phyloP scores from a whole-genome alignment of 1,284 basidiomycete species.

The Heliocybe sulcata region DNA sequence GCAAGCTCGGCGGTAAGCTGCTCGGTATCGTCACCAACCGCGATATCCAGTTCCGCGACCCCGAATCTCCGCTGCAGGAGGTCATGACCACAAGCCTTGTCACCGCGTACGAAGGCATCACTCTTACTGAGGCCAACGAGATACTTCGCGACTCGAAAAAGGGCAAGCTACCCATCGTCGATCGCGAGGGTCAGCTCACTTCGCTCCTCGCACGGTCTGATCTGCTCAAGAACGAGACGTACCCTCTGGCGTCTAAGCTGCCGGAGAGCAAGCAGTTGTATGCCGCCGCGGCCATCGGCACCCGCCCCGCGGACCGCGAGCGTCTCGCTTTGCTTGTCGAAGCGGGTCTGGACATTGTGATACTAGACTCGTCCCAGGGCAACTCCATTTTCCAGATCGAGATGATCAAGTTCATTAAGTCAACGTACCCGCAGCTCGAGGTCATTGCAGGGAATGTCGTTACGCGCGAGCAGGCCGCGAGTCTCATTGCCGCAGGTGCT shows the following conservation, averaged over 20 bases:
- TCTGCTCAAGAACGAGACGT: conserved; percentile 97
- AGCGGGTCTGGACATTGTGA: conserved; percentile 92
- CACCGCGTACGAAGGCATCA: conserved; percentile 80
- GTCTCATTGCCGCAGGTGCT: conserved; percentile 90
- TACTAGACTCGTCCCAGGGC: conserved; percentile 95
- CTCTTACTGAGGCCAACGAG: conserved; percentile 88
- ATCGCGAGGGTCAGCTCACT: conserved; percentile 67
- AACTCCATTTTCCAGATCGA: conserved; percentile 94
- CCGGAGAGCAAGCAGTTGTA: conserved; percentile 94
- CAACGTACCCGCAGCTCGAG: conserved; percentile 77
- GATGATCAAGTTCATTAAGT: conserved; percentile 94
- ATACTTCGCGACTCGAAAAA: conserved; percentile 97
- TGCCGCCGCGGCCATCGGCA: conserved; percentile 96
- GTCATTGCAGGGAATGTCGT: conserved; percentile 98
- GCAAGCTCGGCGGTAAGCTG: conserved; percentile 83
- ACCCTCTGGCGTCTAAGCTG: conserved; percentile 90
- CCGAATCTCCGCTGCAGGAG: conserved; percentile 61
- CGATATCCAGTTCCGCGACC: conserved; percentile 90
- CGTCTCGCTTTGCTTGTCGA: conserved; percentile 85
- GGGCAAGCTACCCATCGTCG: conserved; percentile 93
- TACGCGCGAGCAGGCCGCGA: conserved; percentile 95
- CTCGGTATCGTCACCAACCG: conserved; percentile 96
- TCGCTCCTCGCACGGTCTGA: conserved; percentile 94
- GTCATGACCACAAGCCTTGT: conserved; percentile 90
- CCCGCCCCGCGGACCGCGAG: conserved; percentile 83